A percentile compares a stretch with the other conserved stretches of the same genome.
Conservation (phyloP, 2,329 filamentous ascomycete species). For the Rosellinia necatrix region DNA sequence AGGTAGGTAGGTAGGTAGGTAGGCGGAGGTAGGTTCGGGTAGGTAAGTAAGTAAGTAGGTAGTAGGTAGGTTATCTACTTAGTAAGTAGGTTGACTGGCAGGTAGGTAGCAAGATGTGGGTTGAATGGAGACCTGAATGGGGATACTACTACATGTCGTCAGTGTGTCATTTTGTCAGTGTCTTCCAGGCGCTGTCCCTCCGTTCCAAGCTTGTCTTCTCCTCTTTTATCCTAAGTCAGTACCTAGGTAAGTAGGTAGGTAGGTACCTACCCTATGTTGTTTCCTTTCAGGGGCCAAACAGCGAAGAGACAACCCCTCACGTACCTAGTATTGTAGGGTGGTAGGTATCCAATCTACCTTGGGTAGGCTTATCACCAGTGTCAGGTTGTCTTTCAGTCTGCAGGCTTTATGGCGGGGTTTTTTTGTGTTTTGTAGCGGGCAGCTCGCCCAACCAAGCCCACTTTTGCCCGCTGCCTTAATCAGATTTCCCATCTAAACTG, state of each 20-base stretch:
- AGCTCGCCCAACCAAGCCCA: constrained; percentile 12
- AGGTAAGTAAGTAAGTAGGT: too few species aligned
- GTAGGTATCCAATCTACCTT: too few species aligned
- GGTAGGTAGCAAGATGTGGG: constrained; percentile 21
- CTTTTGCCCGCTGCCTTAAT: constrained; percentile 26
- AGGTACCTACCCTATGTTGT: background rate
- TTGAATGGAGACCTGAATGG: constrained; percentile 20
- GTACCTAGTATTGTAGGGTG: too few species aligned
- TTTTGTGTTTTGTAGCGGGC: constrained; percentile 34
- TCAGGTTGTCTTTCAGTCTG: constrained; percentile 2
- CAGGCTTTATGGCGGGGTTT: constrained; percentile 36
- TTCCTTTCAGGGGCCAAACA: background rate
- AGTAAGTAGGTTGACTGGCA: too few species aligned
- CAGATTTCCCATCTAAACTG: constrained; percentile 11
- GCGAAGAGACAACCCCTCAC: background rate
- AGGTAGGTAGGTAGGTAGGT: constrained; percentile 17
- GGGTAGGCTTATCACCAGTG: too few species aligned
- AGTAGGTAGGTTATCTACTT: too few species aligned
- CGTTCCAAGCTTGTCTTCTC: too few species aligned
- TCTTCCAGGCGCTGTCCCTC: too few species aligned
- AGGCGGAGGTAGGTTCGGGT: constrained; percentile 20
- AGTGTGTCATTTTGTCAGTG: constrained; percentile 19
- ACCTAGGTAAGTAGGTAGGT: background rate
- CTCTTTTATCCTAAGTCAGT: too few species aligned
- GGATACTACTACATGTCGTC: constrained; percentile 23